Base-by-base conservation (phyloP, 345 rosid species). In the Euclidium syriacum region DNA sequence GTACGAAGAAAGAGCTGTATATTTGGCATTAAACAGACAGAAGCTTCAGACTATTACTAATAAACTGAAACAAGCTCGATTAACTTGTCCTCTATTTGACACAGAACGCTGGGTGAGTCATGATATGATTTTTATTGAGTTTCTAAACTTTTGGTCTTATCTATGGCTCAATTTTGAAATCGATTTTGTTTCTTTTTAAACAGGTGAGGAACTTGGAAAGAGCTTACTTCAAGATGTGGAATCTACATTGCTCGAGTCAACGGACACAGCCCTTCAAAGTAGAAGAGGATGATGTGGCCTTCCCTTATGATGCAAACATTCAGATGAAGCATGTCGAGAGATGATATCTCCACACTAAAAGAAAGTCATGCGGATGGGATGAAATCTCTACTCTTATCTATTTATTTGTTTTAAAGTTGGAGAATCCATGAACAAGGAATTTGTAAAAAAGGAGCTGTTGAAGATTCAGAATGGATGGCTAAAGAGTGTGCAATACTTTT, bases 141-240 rank as follows among this genome's bases (percentile, higher is more conserved):
- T 14, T 2, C 7, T 54, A 22, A 64, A 26, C 4, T 10, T 6
- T 6, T 19, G 5, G 18, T 36, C 5, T 18, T 23, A 23, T 16
- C 3, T 48, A 43, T 30, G 34, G 4, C 2, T 40, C 1, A 17
- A 7, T 34, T 36, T 10, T 39, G 17, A 39, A 39, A 39, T 17
- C 43, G 2, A 39, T 11, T 4, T n/a, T 11, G 43, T 39, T 46
- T 46, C 26, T 46, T 24, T n/a, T n/a, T n/a, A n/a, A n/a, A 67
- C 87, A 95, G 97, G 99, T 95, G 54, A 79, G 73, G 63, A 95
- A 95, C 76, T 79, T 95, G 32, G 99, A 90, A 73, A 74, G 96
- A 57, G 68, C 96, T 9, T 95, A 84, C 78, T 82, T 86, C 65
- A 95, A 84, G 74, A 95, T 95, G 99, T 95, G 97, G 99, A 88